phyloP scores from a whole-genome alignment of 2,329 filamentous ascomycete species.

The Fusarium globosum region DNA sequence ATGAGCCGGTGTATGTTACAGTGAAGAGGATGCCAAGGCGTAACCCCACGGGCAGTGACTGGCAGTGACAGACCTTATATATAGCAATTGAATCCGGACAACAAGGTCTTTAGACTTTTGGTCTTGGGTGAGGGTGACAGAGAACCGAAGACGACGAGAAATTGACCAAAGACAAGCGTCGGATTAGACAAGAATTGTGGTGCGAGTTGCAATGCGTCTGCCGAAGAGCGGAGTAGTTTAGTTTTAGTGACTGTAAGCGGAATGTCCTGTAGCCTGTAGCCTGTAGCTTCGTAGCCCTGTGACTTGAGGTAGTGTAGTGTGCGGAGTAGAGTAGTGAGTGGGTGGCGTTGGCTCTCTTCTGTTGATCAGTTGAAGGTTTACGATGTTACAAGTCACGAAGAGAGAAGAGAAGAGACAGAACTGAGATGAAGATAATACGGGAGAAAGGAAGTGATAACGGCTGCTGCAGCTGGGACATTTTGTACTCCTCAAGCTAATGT shows the following conservation, averaged over 20 bases:
- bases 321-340: constrained; percentile 5
- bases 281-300: not conserved
- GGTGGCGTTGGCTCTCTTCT: constrained; percentile 7
- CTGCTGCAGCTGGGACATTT: not conserved
- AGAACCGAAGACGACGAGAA: constrained; percentile 1
- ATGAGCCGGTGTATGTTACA: not conserved
- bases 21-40: constrained; percentile 10
- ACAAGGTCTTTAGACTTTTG: constrained; percentile 4
- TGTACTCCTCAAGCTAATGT: not conserved
- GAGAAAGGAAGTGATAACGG: not conserved
- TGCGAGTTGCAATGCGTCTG: constrained; percentile 26
- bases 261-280: constrained; percentile 9
- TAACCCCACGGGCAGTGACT: constrained; percentile 8
- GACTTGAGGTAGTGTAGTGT: not conserved
- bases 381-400: not conserved
- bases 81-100: constrained; percentile 13
- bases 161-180: constrained; percentile 24
- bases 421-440: not conserved
- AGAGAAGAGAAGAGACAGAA: not conserved
- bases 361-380: not conserved
- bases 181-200: constrained; percentile 33
- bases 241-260: constrained; percentile 17
- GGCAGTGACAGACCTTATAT: not conserved
- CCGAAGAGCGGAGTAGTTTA: constrained; percentile 32
- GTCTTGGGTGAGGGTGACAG: constrained; percentile 11